Conservation (phyloP, 1,284 basidiomycete genomes). For the Rhodofomes roseus region DNA sequence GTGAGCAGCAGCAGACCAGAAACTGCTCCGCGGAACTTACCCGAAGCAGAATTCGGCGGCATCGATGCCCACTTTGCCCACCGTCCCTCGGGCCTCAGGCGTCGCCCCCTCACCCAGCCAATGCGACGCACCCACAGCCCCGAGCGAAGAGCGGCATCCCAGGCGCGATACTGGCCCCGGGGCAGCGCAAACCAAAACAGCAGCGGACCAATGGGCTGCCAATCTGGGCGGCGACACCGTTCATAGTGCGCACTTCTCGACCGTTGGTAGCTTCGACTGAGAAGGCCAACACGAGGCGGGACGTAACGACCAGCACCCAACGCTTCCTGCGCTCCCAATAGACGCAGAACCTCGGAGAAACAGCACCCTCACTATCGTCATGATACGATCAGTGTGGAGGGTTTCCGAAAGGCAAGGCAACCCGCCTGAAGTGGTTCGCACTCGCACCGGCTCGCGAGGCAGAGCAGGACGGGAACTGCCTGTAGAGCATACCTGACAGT, state of each 20-base stretch:
- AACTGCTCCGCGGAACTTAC: not conserved
- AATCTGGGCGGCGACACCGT: not conserved
- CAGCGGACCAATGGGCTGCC: not conserved
- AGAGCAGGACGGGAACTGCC: not conserved
- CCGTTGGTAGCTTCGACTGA: not conserved
- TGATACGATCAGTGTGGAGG: conserved; percentile 2
- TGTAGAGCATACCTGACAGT: not conserved
- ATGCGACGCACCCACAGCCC: not conserved
- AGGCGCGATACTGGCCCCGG: not conserved
- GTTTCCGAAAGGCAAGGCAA: not conserved
- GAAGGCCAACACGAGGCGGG: not conserved
- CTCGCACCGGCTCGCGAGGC: not conserved
- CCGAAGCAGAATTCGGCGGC: not conserved
- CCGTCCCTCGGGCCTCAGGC: not conserved
- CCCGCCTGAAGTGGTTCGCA: not conserved
- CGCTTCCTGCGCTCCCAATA: not conserved
- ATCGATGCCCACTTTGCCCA: not conserved
- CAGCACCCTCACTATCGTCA: not conserved
- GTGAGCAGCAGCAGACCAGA: not conserved
- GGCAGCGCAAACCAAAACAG: not conserved
- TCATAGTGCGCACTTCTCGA: not conserved
- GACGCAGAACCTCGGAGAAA: not conserved
- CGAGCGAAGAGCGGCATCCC: not conserved
- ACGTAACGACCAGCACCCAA: not conserved
- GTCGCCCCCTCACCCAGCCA: not conserved